A percentile compares a stretch with the other conserved stretches of the same genome.
Evolutionary conservation across 2,329 filamentous ascomycete genomes (phyloP).

Genomic region (Pseudogymnoascus sp.): DNA sequence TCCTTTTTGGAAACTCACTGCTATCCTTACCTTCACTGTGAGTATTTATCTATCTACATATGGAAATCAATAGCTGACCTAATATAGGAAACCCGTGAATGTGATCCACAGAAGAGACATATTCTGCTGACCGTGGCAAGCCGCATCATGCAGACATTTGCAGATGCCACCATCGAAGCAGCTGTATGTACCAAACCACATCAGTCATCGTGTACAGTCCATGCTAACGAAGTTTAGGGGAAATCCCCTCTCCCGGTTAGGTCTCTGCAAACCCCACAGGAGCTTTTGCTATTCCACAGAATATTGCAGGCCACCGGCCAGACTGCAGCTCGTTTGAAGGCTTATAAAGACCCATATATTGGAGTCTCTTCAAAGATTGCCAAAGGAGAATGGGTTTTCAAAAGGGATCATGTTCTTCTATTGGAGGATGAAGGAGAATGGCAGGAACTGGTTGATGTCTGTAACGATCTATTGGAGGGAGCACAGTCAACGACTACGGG

Average conservation of each 20-base stretch:
- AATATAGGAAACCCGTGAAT: slow-evolving; percentile 12
- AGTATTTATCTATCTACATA: slow-evolving; percentile 8
- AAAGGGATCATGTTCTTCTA: slow-evolving; percentile 25
- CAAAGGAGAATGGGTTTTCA: slow-evolving; percentile 30
- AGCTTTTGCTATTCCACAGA: slow-evolving; percentile 27
- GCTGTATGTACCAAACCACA: slow-evolving; percentile 19
- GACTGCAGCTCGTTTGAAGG: slow-evolving; percentile 22
- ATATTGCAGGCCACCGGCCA: slow-evolving; percentile 23
- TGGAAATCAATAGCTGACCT: not conserved
- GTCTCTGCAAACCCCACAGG: slow-evolving; percentile 30
- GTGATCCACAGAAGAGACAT: slow-evolving; percentile 23
- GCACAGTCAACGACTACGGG: slow-evolving; percentile 24
- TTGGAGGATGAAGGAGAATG: slow-evolving; percentile 22
- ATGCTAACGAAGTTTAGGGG: not conserved
- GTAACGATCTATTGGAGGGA: slow-evolving; percentile 22
- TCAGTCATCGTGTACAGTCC: not conserved
- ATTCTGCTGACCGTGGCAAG: slow-evolving; percentile 16
- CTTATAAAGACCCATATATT: slow-evolving; percentile 24
- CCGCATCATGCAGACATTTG: slow-evolving; percentile 22
- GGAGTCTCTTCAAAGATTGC: slow-evolving; percentile 28
- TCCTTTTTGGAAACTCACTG: slow-evolving; percentile 29
- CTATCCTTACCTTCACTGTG: slow-evolving; percentile 27
- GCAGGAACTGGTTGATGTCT: slow-evolving; percentile 24
- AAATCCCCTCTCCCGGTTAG: slow-evolving; percentile 17
- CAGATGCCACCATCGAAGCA: slow-evolving; percentile 24